phyloP scores from a whole-genome alignment of 768 basidiomycete genomes.

The Phylloporus sp. region DNA sequence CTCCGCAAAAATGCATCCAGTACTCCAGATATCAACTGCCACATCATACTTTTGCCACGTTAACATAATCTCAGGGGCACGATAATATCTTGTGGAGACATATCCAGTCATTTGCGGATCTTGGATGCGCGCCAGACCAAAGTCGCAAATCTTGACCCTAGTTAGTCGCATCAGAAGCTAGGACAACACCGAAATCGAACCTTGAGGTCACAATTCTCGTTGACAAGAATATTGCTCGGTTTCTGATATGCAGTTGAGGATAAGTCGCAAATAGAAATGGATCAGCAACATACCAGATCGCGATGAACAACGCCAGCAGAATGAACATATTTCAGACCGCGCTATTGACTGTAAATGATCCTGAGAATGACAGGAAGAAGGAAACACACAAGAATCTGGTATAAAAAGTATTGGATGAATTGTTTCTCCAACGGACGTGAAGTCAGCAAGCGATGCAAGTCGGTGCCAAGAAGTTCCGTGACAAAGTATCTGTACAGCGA shows the following conservation, averaged over 20 bases:
- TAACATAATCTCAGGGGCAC: constrained; percentile 99
- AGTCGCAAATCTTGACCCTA: constrained; percentile 84
- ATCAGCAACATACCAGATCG: constrained; percentile 63
- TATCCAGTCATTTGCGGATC: constrained; percentile 99
- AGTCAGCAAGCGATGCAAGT: constrained; percentile 94
- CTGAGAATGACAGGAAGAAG: neutral
- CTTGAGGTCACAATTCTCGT: constrained; percentile 99
- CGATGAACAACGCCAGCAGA: constrained; percentile 99
- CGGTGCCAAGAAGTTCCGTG: constrained; percentile 96
- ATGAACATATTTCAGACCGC: constrained; percentile 98
- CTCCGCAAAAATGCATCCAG: constrained; percentile 99
- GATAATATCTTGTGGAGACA: constrained; percentile 97
- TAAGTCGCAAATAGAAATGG: neutral
- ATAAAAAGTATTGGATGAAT: constrained; percentile 99
- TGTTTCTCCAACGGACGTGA: constrained; percentile 98
- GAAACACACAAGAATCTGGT: constrained; percentile 86
- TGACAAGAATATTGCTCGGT: constrained; percentile 99
- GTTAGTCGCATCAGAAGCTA: constrained; percentile 3
- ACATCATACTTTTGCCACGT: constrained; percentile 99
- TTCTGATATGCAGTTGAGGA: constrained; percentile 48
- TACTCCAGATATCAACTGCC: constrained; percentile 99
- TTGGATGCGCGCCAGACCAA: constrained; percentile 96
- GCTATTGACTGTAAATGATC: constrained; percentile 43
- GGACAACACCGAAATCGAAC: constrained; percentile 36
- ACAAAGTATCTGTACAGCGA: constrained; percentile 81